phyloP scores from a whole-genome alignment of 148 eudicot species.

The Spergularia marina region DNA sequence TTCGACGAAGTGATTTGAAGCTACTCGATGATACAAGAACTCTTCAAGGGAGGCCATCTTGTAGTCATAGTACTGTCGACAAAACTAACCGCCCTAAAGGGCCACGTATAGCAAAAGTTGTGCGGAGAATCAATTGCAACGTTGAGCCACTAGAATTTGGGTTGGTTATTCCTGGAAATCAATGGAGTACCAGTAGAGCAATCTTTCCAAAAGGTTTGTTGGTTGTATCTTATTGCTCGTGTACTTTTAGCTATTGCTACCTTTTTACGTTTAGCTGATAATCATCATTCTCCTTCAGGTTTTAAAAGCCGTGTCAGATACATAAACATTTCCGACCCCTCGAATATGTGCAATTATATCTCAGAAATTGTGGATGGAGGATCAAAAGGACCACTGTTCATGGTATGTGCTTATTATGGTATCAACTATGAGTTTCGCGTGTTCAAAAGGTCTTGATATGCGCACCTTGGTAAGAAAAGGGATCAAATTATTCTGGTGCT shows the following conservation, averaged over 20 bases:
- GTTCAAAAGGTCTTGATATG: background rate
- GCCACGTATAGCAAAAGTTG: conserved; percentile 90
- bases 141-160: conserved; percentile 79
- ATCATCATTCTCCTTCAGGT: conserved; percentile 41
- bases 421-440: conserved; percentile 1
- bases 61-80: conserved; percentile 56
- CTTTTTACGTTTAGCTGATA: background rate
- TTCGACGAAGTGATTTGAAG: conserved; percentile 13
- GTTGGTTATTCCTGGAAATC: conserved; percentile 54
- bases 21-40: conserved; percentile 36
- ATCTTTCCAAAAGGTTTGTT: conserved; percentile 87
- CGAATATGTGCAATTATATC: conserved; percentile 65
- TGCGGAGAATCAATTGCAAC: conserved; percentile 74
- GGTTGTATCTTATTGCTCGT: background rate
- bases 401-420: conserved; percentile 47
- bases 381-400: conserved; percentile 74
- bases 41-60: conserved; percentile 50
- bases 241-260: background rate
- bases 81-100: conserved; percentile 66
- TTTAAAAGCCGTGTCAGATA: conserved; percentile 83
- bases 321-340: conserved; percentile 67
- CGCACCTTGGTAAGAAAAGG: background rate
- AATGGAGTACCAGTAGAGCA: conserved; percentile 78
- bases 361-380: conserved; percentile 89
- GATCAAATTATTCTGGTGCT: background rate